Base-by-base conservation (phyloP, 148 eudicot genomes). In the Cornus controversa region DNA sequence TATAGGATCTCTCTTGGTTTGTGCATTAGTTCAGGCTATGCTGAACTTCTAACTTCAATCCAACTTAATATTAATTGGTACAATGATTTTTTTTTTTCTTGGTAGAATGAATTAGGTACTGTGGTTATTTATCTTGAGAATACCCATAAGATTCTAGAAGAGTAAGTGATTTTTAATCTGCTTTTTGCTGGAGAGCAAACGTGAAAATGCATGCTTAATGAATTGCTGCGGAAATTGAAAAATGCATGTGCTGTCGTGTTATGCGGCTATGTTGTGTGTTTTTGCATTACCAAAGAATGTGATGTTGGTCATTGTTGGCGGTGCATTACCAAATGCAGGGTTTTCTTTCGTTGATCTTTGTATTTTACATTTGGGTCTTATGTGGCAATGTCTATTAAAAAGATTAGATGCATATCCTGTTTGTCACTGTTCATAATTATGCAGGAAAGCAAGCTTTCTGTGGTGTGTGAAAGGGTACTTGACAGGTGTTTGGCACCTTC, bases 401-500 rank as follows among this genome's bases (percentile, higher is more conserved):
- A 5, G 0, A 22, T n/a, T 60, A n/a, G 23, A 60, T 60, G 64
- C 16, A 53, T 16, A 53, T 25, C 8, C 15, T 15, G 53, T 28
- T 36, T 65, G 58, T 45, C 20, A 14, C 69, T 31, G 31, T 28
- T 18, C 53, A 40, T 70, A 20, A 15, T 66, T 34, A n/a, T 84
- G 86, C 90, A 96, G 98, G 98, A 93, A 82, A 89, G 70, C 70
- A 93, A 93, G 85, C 97, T 96, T 24, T 96, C 99, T 9, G 78
- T 31, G 8, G 90, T 93, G 28, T 96, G 99, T 69, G 99, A 93
- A 82, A 90, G 82, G 85, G 95, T 89, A 16, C 85, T 93, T 29
- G 96, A 93, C 70, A 78, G 91, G 80, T 91, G 97, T 75, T 77
- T 96, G 75, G 99, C 99, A 67, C 99, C 99, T 47, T 88, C 98